Conservation (phyloP, 306 rosid species). For the Quercus robur region DNA sequence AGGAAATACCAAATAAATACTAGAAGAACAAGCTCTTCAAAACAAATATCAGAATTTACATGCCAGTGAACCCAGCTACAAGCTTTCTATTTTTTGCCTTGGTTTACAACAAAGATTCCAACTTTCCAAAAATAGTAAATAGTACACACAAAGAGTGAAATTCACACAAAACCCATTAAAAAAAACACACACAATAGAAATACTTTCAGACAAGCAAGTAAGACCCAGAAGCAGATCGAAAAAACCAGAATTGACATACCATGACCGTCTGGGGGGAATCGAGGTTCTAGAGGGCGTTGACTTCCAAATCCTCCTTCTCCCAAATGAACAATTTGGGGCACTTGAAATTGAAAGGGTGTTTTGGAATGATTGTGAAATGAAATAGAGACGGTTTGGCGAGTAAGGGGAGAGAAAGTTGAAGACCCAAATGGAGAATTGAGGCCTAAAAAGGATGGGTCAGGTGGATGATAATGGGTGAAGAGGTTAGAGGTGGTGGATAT, state of each 20-base stretch:
- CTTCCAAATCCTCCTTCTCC: constrained; percentile 9
- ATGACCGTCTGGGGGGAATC: constrained; percentile 25
- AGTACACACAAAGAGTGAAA: neutral
- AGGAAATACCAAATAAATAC: too few relatives aligned
- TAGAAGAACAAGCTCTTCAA: too few relatives aligned
- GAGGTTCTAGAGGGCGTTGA: constrained; percentile 31
- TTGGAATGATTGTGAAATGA: constrained; percentile 15
- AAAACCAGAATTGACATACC: constrained; percentile 29
- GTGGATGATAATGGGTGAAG: constrained; percentile 24
- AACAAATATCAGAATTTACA: too few relatives aligned
- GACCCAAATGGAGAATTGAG: constrained; percentile 3
- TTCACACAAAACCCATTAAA: neutral
- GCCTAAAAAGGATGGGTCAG: constrained; percentile 2
- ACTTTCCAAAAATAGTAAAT: neutral
- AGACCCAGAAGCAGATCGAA: neutral
- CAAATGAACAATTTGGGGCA: constrained; percentile 10
- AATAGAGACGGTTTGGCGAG: constrained; percentile 2
- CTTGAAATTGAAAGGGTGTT: neutral
- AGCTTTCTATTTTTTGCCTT: neutral
- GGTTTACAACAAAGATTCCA: neutral
- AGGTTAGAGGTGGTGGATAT: constrained; percentile 46
- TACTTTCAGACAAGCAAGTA: neutral
- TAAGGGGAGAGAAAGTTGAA: neutral
- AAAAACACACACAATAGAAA: neutral
- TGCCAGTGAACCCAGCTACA: too few relatives aligned